A percentile compares a stretch with the other conserved stretches of the same genome.
These are phyloP conservation scores for Chlorella sp. DNA, from an alignment of 139 green algal genomes.

Conservation along the genomic window DNA sequence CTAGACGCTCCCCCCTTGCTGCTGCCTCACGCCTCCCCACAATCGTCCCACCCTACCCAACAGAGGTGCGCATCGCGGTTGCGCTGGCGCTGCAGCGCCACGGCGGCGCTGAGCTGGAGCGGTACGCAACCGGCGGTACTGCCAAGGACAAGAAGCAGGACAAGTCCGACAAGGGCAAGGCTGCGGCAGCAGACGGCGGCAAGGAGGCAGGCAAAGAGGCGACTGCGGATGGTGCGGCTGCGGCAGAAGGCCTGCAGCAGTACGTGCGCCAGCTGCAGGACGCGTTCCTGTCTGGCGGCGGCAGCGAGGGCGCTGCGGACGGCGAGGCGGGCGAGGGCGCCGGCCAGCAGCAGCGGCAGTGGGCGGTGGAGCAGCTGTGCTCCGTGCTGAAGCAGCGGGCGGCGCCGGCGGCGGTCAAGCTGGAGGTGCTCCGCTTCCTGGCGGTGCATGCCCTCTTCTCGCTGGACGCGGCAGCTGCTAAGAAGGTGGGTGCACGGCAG, in stretches of 20 bases:
- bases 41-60: neutral
- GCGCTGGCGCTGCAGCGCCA: conserved; percentile 55
- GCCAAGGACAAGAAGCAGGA: neutral
- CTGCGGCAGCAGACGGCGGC: neutral
- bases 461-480: conserved; percentile 19
- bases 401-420: conserved; percentile 14
- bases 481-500: conserved; percentile 32
- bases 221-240: neutral
- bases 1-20: neutral
- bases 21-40: neutral
- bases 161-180: neutral
- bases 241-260: conserved; percentile 38
- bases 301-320: neutral
- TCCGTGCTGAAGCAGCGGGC: conserved; percentile 42
- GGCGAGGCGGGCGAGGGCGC: conserved; percentile 1
- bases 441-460: conserved; percentile 63
- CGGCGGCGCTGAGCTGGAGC: conserved; percentile 41
- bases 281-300: conserved; percentile 34
- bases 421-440: conserved; percentile 59
- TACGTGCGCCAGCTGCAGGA: conserved; percentile 48
- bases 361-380: conserved; percentile 66
- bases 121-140: neutral
- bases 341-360: conserved; percentile 11
- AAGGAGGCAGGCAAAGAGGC: neutral
- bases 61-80: conserved; percentile 49